Percentiles rank a stretch among this genome's conserved stretches.
phyloP scores from a whole-genome alignment of 1,284 basidiomycete species.

The Apiotrichum gracile region DNA sequence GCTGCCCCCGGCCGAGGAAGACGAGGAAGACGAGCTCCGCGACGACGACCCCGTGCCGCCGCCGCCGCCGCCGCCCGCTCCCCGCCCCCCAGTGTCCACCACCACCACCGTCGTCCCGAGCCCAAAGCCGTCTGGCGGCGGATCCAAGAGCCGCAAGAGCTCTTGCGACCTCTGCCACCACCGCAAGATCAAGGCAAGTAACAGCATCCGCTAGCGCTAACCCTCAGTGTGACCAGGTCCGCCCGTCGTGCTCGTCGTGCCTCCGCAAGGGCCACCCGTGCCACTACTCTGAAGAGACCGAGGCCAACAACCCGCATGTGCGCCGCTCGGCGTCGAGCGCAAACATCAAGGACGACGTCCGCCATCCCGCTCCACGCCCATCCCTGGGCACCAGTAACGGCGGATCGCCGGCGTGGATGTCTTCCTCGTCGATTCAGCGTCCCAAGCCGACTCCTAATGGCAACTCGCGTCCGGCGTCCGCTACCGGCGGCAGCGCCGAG shows the following conservation, averaged over 20 bases:
- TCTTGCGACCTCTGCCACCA: constrained; percentile 39
- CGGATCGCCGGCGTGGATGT: constrained; percentile 18
- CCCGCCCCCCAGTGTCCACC: not conserved
- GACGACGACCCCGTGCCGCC: constrained; percentile 15
- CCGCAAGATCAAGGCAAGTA: constrained; percentile 38
- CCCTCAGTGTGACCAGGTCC: constrained; percentile 34
- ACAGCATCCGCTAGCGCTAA: not conserved
- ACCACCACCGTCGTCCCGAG: constrained; percentile 8
- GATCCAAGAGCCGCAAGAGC: constrained; percentile 27
- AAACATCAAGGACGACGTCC: constrained; percentile 1
- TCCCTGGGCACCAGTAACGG: constrained; percentile 2
- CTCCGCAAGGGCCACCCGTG: constrained; percentile 33
- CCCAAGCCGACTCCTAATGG: constrained; percentile 1
- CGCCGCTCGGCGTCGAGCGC: constrained; percentile 4
- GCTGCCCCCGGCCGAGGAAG: constrained; percentile 7
- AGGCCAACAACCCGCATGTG: constrained; percentile 19
- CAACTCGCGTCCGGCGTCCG: constrained; percentile 7
- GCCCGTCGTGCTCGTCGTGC: constrained; percentile 36
- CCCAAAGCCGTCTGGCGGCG: constrained; percentile 14
- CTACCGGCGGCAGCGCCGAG: constrained; percentile 12
- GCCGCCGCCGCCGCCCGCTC: constrained; percentile 1
- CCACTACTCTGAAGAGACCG: constrained; percentile 35
- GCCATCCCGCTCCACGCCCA: not conserved
- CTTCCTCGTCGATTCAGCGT: constrained; percentile 6
- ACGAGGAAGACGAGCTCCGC: constrained; percentile 21